These are phyloP conservation scores for Oryza meyeriana DNA, from an alignment of 176 grass and related monocot species.

Conservation along the genomic window DNA sequence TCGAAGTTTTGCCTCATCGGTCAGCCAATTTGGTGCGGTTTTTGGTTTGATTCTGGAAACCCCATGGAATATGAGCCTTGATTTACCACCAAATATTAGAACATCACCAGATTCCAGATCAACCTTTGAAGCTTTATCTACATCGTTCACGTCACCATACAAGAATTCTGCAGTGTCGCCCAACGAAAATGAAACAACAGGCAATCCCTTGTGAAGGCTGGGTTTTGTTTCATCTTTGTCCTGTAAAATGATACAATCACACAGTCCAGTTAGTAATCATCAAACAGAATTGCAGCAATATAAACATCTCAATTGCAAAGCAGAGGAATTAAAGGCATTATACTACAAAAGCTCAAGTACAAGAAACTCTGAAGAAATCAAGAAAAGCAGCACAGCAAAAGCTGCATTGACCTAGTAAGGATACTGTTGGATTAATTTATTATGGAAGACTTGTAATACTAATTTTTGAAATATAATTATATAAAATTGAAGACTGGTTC, in stretches of 20 bases:
- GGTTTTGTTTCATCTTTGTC: constrained; percentile 47
- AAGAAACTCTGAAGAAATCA: background rate
- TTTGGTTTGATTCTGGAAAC: constrained; percentile 28
- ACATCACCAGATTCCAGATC: constrained; percentile 61
- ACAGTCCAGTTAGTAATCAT: background rate
- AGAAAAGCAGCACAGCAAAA: background rate
- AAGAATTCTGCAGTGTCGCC: constrained; percentile 57
- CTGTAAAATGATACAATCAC: constrained; percentile 20
- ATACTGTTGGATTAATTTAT: background rate
- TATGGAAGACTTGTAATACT: background rate
- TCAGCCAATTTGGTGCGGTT: constrained; percentile 30
- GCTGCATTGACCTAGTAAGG: background rate
- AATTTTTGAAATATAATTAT: background rate
- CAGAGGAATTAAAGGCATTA: background rate
- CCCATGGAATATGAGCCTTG: constrained; percentile 50
- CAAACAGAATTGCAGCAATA: background rate
- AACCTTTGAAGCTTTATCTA: constrained; percentile 30
- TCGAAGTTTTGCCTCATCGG: constrained; percentile 36
- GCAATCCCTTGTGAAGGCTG: constrained; percentile 42
- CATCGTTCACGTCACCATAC: constrained; percentile 39
- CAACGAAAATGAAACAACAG: constrained; percentile 58
- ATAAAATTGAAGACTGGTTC: background rate
- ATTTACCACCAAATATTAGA: constrained; percentile 55
- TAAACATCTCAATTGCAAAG: background rate
- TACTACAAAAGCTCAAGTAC: background rate